These are phyloP conservation scores for Pseudogymnoascus sp. DNA, from an alignment of 2,329 filamentous ascomycete species.

Conservation along the genomic window DNA sequence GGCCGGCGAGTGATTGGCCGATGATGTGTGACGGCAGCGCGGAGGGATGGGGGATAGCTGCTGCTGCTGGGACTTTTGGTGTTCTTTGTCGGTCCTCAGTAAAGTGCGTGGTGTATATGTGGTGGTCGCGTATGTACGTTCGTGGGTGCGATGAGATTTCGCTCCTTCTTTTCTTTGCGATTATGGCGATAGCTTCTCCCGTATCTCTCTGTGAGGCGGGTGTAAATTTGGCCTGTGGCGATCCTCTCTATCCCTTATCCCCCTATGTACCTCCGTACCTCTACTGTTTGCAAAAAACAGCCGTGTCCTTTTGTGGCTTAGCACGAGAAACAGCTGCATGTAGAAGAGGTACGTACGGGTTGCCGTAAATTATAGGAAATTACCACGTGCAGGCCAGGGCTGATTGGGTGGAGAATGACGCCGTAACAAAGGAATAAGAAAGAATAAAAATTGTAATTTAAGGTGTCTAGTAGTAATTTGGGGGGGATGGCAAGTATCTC, in stretches of 20 bases:
- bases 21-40: not conserved
- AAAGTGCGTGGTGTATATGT: not conserved
- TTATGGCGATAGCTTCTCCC: not conserved
- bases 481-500: not conserved
- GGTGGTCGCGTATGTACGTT: not conserved
- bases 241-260: not conserved
- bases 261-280: not conserved
- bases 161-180: not conserved
- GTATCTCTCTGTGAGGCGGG: not conserved
- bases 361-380: not conserved
- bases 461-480: not conserved
- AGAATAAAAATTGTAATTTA: not conserved
- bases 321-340: not conserved
- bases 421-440: not conserved
- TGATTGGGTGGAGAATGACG: not conserved
- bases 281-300: not conserved
- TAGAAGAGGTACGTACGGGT: not conserved
- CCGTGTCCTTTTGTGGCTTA: not conserved
- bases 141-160: not conserved
- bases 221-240: constrained; percentile 3
- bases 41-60: not conserved
- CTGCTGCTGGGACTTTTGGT: not conserved
- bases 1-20: not conserved
- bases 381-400: not conserved
- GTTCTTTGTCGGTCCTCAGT: not conserved